Conservation (phyloP, 2,329 filamentous ascomycete species). For the Scytalidium sp. region DNA sequence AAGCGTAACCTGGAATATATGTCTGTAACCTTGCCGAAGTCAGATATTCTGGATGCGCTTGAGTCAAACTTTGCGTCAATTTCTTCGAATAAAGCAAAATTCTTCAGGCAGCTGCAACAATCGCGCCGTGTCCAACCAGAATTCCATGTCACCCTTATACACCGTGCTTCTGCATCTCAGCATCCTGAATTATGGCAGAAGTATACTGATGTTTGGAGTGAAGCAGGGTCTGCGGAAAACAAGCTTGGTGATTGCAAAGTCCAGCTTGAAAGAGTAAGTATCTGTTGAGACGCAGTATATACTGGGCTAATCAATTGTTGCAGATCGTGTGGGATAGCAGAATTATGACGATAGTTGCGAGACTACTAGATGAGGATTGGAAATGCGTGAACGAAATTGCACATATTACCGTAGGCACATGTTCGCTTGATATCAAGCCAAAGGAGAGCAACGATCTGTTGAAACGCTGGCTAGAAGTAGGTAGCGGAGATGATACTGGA, state of each 20-base stretch:
- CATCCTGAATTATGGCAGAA: conserved; percentile 72
- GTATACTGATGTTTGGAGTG: conserved; percentile 59
- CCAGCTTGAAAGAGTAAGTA: conserved; percentile 56
- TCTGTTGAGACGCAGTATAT: conserved; percentile 1
- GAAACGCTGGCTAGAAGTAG: conserved; percentile 66
- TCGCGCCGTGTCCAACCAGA: conserved; percentile 73
- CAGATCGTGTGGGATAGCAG: conserved; percentile 78
- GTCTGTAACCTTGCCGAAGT: conserved; percentile 50
- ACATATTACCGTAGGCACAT: conserved; percentile 89
- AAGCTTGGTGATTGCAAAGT: conserved; percentile 63
- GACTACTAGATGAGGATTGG: conserved; percentile 63
- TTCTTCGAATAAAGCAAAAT: conserved; percentile 49
- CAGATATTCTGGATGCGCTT: conserved; percentile 55
- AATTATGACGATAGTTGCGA: conserved; percentile 88
- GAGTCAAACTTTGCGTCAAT: conserved; percentile 65
- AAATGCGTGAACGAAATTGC: conserved; percentile 74
- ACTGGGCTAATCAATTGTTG: conserved; percentile 17
- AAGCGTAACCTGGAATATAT: conserved; percentile 63
- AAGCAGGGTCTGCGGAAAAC: conserved; percentile 39
- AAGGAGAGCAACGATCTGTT: conserved; percentile 91
- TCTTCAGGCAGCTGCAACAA: conserved; percentile 75
- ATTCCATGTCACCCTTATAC: conserved; percentile 94
- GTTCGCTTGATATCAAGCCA: conserved; percentile 72
- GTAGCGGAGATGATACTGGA: conserved; percentile 32
- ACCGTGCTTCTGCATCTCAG: conserved; percentile 62